These are phyloP conservation scores for Alternaria rosae DNA, from an alignment of 2,329 filamentous ascomycete genomes.

Conservation along the genomic window DNA sequence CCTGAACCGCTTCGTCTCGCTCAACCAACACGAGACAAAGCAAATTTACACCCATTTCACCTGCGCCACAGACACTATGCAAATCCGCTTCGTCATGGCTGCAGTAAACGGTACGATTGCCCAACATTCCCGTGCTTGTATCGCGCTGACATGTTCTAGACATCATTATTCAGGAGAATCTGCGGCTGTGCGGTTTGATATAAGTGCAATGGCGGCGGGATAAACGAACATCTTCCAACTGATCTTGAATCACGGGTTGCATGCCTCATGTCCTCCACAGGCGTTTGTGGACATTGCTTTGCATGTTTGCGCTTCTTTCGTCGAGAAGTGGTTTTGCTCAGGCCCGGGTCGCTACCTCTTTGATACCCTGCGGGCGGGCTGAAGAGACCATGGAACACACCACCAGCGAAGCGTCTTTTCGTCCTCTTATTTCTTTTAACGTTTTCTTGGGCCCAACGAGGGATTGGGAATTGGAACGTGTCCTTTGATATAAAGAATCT, in stretches of 20 bases:
- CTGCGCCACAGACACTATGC: slow-evolving; percentile 96
- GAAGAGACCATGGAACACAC: slow-evolving; percentile 23
- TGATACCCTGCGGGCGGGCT: slow-evolving; percentile 46
- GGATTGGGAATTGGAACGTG: slow-evolving; percentile 19
- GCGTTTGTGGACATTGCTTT: slow-evolving; percentile 48
- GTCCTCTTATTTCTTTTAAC: slow-evolving; percentile 16
- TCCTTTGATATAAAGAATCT: slow-evolving; percentile 8
- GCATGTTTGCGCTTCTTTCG: slow-evolving; percentile 29
- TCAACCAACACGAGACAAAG: slow-evolving; percentile 99
- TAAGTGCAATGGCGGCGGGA: slow-evolving; percentile 58
- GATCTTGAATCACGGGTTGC: slow-evolving; percentile 47
- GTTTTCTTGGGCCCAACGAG: slow-evolving; percentile 14
- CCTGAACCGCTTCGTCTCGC: slow-evolving; percentile 94
- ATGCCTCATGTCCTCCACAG: slow-evolving; percentile 47
- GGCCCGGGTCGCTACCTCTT: slow-evolving; percentile 41
- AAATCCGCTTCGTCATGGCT: slow-evolving; percentile 99
- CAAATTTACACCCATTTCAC: slow-evolving; percentile 99
- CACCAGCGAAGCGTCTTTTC: slow-evolving; percentile 30
- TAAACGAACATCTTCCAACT: slow-evolving; percentile 38
- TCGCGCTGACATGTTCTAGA: slow-evolving; percentile 67
- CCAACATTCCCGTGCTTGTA: neutral
- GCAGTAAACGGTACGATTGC: slow-evolving; percentile 86
- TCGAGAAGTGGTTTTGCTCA: slow-evolving; percentile 41
- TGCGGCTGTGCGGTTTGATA: slow-evolving; percentile 95
- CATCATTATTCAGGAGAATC: slow-evolving; percentile 99